Evolutionary conservation across 2,329 filamentous ascomycete species (phyloP), one percentile per base, ranked within the genome.

Genomic region (Paraphaeosphaeria minitans): DNA sequence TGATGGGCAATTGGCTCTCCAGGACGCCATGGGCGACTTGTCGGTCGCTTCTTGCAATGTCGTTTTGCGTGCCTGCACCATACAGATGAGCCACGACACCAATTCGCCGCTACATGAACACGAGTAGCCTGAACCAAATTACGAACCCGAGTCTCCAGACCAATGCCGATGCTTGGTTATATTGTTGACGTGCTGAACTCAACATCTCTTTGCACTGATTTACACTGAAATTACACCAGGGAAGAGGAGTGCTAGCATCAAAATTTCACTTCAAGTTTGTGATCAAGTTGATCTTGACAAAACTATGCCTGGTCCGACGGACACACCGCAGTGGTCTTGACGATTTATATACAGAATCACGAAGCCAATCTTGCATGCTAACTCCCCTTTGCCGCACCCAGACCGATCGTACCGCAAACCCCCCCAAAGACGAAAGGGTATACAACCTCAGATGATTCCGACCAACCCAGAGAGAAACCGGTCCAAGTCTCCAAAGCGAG

Each of bases 351-450:
- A 69, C 65, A 69, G 58, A 62, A 62, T 52, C 57, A 63, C 45
- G 48, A 56, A 62, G 56, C 62, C 62, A 66, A 50, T 62, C 52
- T 65, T 62, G 33, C 55, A 50, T 55, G 58, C 60, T 53, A 41
- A 46, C 60, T 58, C 50, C 52, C 49, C 46, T 21, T 24, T 29
- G 41, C 52, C 37, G 16, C 52, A 14, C 51, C 54, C 35, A 37
- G 55, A 49, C 56, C 56, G 53, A 64, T 50, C 53, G 43, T 56
- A 59, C 54, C 59, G 63, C 58, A 58, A 64, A 62, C 55, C 50
- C 51, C 21, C 62, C 47, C 68, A 58, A 33, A 70, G 67, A 63
- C 59, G 64, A 60, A 67, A 66, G 72, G 74, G 73, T 76, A 75
- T 76, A 75, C 69, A 75, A 70, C 63, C 63, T 63, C 56, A 49